phyloP scores from a whole-genome alignment of 148 eudicot genomes.

The Nepenthes mirabilis region DNA sequence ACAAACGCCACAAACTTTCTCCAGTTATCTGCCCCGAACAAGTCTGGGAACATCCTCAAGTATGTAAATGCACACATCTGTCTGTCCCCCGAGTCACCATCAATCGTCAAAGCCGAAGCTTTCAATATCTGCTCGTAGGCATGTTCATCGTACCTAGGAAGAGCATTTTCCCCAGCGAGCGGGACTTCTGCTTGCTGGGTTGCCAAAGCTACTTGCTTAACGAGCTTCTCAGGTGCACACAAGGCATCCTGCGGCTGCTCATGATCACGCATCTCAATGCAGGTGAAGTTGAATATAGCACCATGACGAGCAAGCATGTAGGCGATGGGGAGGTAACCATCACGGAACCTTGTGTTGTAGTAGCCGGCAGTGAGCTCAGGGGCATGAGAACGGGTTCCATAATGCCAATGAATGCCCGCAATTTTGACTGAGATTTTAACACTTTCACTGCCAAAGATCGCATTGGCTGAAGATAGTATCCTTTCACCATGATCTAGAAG shows the following conservation, averaged over 20 bases:
- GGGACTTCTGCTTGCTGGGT: constrained; percentile 39
- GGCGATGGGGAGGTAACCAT: constrained; percentile 83
- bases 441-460: constrained; percentile 21
- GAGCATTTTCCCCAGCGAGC: constrained; percentile 60
- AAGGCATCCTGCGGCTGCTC: constrained; percentile 74
- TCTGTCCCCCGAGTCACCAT: constrained; percentile 21
- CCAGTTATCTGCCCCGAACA: constrained; percentile 58
- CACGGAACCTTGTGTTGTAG: constrained; percentile 58
- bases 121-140: constrained; percentile 47
- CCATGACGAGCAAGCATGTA: constrained; percentile 65
- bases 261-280: constrained; percentile 81
- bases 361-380: constrained; percentile 94
- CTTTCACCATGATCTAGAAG: constrained; percentile 66
- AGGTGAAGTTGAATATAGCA: constrained; percentile 73
- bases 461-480: constrained; percentile 45
- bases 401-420: constrained; percentile 95
- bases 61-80: constrained; percentile 83
- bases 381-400: constrained; percentile 62
- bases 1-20: constrained; percentile 52
- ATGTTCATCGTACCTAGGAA: constrained; percentile 45
- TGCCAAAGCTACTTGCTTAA: constrained; percentile 56
- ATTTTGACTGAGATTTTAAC: constrained; percentile 56
- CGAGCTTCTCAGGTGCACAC: constrained; percentile 68
- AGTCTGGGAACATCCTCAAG: constrained; percentile 48
- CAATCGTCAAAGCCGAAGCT: constrained; percentile 25